Evolutionary conservation across 805 yeast species (phyloP), one percentile per base, ranked within the genome.

Genomic region (Teunomyces gatunensis): DNA sequence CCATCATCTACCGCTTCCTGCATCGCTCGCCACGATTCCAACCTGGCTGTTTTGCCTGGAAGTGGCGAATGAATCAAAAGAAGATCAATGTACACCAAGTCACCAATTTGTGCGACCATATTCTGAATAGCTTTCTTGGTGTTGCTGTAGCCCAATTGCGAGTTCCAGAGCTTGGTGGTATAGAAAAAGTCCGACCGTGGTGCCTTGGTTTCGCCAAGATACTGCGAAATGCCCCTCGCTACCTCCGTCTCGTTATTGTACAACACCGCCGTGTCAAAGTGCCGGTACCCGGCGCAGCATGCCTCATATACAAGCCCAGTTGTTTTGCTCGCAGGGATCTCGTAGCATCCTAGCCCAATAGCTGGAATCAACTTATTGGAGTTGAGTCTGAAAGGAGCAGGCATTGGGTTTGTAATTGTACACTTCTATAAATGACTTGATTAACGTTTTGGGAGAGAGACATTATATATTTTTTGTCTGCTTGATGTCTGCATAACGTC

Each of bases 161-260:
- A 37, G 55, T 84, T 80, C 92, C 92, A 85, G 17, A 87, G 59
- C 59, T 88, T 88, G 4, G 94, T 83, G 7, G 89, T 83, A 64
- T 85, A 54, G 52, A 65, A 68, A 5, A 69, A 51, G 15, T 67
- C 69, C n/a, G 39, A 34, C 12, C 73, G 46, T 17, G 52, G 45
- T 6, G 60, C 48, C 2, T 47, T 42, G 0, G 75, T 72, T 41
- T 65, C 64, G 27, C 71, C 70, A 3, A 77, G 39, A 72, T 76
- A 77, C 34, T 65, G 52, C 9, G 45, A 52, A 45, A 85, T 78
- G 4, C 84, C 94, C 45, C 74, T 71, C 28, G 95, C 90, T 11
- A 85, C 84, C 53, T 78, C 82, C 13, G 64, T 71, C 63, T 88
- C 96, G 60, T 84, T 84, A 2, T 78, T 78, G 62, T 87, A 87